Base-by-base conservation (phyloP, 179 eudicot genomes). In the Silene vulgaris region DNA sequence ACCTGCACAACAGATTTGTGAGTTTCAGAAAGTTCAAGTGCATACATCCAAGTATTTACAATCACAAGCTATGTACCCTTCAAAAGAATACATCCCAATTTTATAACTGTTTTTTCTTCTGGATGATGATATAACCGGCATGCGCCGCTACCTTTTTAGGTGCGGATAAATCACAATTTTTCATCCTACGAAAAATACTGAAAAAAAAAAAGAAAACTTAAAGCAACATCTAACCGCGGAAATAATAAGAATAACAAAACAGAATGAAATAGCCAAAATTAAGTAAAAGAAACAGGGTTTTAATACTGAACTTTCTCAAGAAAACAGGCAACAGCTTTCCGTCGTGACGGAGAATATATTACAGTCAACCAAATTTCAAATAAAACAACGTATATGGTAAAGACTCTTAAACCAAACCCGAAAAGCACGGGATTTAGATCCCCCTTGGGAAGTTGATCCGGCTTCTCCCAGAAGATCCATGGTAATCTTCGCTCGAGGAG, bases 401-500 rank as follows among this genome's bases (percentile, higher is more conserved):
- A 61, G 20, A 62, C 3, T 16, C 67, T n/a, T 9, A 57, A n/a
- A 37, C n/a, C 7, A 52, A 28, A 48, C 54, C 50, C 14, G n/a
- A 63, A 67, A 35, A 32, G 17, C 14, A 7, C 1, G 2, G 52
- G 52, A 1, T 26, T 73, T 77, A 86, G 37, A 79, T 87, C 32
- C 87, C 87, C 72, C 64, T 84, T 77, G 86, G 87, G 17, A 86
- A 89, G 45, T 60, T 84, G 69, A 88, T 80, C 12, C 90, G 85
- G 65, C 80, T 83, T 74, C 91, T 76, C 30, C 87, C 82, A 3
- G 91, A 89, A 26, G 83, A 80, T 8, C 86, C 90, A 52, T 88
- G 90, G 23, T 80, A 63, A 35, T 87, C 91, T n/a, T 88, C 95
- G 80, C 89, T 84, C 1, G 89, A 83, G 7, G 88, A 72, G 4